Base-by-base conservation (phyloP, 2,329 filamentous ascomycete species). In the Xylaria arbuscula region DNA sequence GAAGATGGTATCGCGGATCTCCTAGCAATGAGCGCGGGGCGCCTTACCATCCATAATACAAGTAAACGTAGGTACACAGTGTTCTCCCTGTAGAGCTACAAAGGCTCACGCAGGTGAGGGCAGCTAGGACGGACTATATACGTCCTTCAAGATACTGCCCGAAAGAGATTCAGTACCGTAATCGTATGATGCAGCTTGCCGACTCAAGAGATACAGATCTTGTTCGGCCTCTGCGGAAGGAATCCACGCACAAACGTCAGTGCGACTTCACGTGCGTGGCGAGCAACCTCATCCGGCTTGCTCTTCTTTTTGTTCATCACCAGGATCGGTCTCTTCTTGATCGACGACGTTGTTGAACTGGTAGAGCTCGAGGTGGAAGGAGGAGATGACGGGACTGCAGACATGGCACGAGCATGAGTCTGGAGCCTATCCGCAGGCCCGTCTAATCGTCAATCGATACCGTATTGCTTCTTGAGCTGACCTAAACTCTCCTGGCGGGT, bases 401-500 rank as follows among this genome's bases (percentile, higher is more conserved):
- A 86, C 81, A 78, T 80, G 77, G 82, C 80, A 69, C 72, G 72
- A 76, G 75, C 73, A 75, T 75, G 71, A 77, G 84, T 82, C 80
- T 83, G 81, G 77, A 76, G 77, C 74, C 80, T 80, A 80, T 87
- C 87, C 80, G 82, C 85, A 88, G 88, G 84, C 88, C 88, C 89
- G 89, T 91, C 89, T 86, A 86, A 88, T 88, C 89, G 89, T 95
- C 93, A 99, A 90, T 98, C 95, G 88, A 98, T 98, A 81, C 94
- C 95, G 83, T 99, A 94, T 83, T 98, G 93, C 80, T 92, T 90
- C 87, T 99, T 99, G 85, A 98, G 90, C 86, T 93, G 92, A 89
- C 97, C 95, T 92, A 99, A 90, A 87, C 95, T 96, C 82, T 97
- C 93, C 84, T 96, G 93, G 84, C 96, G 93, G 78, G 93, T 91